A percentile compares a stretch with the other conserved stretches of the same genome.
Evolutionary conservation across 495 filamentous ascomycete species (phyloP).

Genomic region (Astrothelium subdiscretum): DNA sequence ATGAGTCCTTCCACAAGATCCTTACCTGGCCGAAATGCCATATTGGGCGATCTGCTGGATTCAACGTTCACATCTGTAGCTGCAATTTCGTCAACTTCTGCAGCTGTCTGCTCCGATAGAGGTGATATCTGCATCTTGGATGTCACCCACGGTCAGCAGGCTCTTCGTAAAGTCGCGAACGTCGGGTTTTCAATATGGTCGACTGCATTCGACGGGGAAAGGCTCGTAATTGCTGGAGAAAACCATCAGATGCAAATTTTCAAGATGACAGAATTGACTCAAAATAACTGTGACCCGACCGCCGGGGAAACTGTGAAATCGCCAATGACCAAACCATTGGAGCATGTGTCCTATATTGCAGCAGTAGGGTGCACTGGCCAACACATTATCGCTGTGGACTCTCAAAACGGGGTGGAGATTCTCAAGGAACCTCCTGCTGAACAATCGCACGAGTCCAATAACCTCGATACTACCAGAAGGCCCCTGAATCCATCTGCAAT

Average conservation of each 20-base stretch:
- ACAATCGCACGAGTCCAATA: conserved; percentile 13
- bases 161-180: conserved; percentile 49
- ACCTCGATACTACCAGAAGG: conserved; percentile 10
- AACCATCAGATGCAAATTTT: background rate
- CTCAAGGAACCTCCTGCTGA: conserved; percentile 9
- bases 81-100: conserved; percentile 51
- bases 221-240: conserved; percentile 18
- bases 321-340: background rate
- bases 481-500: background rate
- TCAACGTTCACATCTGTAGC: conserved; percentile 71
- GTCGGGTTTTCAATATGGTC: conserved; percentile 53
- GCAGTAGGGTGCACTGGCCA: conserved; percentile 51
- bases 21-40: conserved; percentile 50
- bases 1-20: conserved; percentile 21
- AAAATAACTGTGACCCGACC: background rate
- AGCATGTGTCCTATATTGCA: conserved; percentile 19
- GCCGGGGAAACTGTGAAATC: background rate
- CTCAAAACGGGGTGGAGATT: conserved; percentile 53
- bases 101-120: conserved; percentile 60
- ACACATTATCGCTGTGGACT: conserved; percentile 65
- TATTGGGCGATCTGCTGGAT: conserved; percentile 68
- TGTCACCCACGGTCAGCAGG: conserved; percentile 58
- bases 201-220: conserved; percentile 20
- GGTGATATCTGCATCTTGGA: conserved; percentile 71
- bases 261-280: background rate